Evolutionary conservation across 129 eudicot species (phyloP).

Genomic region (Centrapalus pauciflorus): DNA sequence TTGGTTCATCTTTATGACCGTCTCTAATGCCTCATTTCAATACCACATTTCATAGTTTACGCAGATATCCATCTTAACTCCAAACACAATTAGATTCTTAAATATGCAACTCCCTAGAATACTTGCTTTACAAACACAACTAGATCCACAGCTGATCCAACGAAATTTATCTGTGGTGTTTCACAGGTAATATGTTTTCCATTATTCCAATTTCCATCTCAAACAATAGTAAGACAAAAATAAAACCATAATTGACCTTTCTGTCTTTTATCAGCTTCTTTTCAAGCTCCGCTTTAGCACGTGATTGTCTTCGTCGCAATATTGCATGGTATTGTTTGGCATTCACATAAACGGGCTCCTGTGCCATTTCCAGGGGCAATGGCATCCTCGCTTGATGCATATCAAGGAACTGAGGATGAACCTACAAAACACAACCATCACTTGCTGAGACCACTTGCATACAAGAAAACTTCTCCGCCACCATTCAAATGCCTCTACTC

Average conservation of each 20-base stretch:
- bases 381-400: conserved; percentile 37
- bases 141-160: too few relatives aligned
- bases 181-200: not conserved
- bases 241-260: conserved; percentile 37
- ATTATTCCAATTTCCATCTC: not conserved
- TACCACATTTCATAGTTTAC: not conserved
- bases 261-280: conserved; percentile 71
- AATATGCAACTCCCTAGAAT: too few relatives aligned
- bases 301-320: conserved; percentile 51
- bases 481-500: not conserved
- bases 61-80: not conserved
- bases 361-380: conserved; percentile 47
- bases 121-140: too few relatives aligned
- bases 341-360: conserved; percentile 63
- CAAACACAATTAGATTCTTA: not conserved
- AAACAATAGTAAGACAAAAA: not conserved
- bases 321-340: conserved; percentile 66
- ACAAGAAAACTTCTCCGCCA: not conserved
- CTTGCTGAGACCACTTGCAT: not conserved
- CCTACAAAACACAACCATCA: conserved; percentile 28
- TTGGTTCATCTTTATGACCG: not conserved
- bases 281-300: conserved; percentile 65
- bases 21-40: not conserved
- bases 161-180: not conserved
- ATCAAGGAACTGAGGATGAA: conserved; percentile 54